Evolutionary conservation across 768 basidiomycete genomes (phyloP).

Genomic region (Mycena metata): DNA sequence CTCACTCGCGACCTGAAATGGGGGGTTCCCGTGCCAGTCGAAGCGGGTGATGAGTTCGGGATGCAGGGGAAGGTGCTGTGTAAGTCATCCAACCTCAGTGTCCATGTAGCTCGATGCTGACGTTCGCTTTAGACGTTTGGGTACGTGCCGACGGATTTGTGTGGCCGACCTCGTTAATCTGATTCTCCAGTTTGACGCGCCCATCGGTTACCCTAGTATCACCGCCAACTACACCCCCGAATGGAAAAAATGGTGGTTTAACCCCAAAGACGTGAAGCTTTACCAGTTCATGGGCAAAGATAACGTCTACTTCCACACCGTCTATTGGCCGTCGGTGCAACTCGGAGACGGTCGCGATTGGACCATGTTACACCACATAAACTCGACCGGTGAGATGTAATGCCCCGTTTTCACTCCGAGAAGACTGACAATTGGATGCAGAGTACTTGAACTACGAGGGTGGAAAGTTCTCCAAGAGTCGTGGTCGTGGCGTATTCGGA

Average conservation of each 20-base stretch:
- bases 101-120: constrained; percentile 9
- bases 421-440: constrained; percentile 46
- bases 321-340: constrained; percentile 93
- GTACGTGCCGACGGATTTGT: constrained; percentile 59
- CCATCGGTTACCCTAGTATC: constrained; percentile 95
- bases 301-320: constrained; percentile 98
- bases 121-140: constrained; percentile 82
- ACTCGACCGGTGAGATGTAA: constrained; percentile 84
- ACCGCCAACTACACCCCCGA: constrained; percentile 95
- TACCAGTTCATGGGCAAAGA: constrained; percentile 99
- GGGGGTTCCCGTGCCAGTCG: constrained; percentile 94
- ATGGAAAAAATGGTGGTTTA: constrained; percentile 98
- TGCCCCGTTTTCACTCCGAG: neutral
- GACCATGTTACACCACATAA: constrained; percentile 95
- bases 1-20: constrained; percentile 95
- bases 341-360: constrained; percentile 91
- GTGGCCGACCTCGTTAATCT: neutral
- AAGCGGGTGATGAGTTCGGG: constrained; percentile 80
- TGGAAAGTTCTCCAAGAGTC: constrained; percentile 98
- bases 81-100: constrained; percentile 56
- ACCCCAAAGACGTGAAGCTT: constrained; percentile 87
- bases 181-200: constrained; percentile 26
- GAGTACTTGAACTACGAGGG: constrained; percentile 99
- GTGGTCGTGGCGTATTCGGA: constrained; percentile 97
- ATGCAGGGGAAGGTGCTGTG: constrained; percentile 97